These are phyloP conservation scores for Nakazawaea wyomingensis DNA, from an alignment of 805 yeast species.

Conservation along the genomic window DNA sequence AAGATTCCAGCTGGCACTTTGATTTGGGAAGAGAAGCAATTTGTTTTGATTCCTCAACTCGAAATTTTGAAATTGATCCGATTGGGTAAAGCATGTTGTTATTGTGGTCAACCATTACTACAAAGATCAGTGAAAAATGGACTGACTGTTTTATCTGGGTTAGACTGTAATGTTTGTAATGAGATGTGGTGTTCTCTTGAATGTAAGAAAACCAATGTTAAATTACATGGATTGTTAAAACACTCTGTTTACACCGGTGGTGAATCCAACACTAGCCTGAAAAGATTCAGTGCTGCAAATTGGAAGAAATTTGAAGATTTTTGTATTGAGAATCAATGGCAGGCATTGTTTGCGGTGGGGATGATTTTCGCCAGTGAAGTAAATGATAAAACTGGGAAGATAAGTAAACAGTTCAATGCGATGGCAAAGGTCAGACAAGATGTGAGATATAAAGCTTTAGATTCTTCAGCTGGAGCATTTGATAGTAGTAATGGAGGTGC, in stretches of 20 bases:
- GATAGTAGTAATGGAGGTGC: constrained; percentile 51
- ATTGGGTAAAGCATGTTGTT: constrained; percentile 63
- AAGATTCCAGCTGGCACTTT: constrained; percentile 36
- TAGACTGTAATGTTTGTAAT: constrained; percentile 60
- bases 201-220: constrained; percentile 49
- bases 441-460: constrained; percentile 52
- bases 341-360: constrained; percentile 62
- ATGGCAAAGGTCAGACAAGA: constrained; percentile 71
- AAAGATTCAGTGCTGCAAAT: constrained; percentile 34
- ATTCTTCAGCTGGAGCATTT: constrained; percentile 49
- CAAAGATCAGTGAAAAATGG: constrained; percentile 24
- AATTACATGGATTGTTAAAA: constrained; percentile 49
- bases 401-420: constrained; percentile 45
- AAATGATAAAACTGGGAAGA: constrained; percentile 35
- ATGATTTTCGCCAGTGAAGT: constrained; percentile 44
- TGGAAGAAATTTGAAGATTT: constrained; percentile 56
- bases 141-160: constrained; percentile 35
- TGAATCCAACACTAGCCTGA: constrained; percentile 21
- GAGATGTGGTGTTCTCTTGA: constrained; percentile 66
- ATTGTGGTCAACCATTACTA: constrained; percentile 57
- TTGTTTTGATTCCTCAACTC: constrained; percentile 61
- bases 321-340: constrained; percentile 63
- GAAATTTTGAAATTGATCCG: constrained; percentile 57
- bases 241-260: constrained; percentile 40
- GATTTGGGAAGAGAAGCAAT: constrained; percentile 54